Base-by-base conservation (phyloP, 2,329 filamentous ascomycete species). In the Fonsecaea erecta region DNA sequence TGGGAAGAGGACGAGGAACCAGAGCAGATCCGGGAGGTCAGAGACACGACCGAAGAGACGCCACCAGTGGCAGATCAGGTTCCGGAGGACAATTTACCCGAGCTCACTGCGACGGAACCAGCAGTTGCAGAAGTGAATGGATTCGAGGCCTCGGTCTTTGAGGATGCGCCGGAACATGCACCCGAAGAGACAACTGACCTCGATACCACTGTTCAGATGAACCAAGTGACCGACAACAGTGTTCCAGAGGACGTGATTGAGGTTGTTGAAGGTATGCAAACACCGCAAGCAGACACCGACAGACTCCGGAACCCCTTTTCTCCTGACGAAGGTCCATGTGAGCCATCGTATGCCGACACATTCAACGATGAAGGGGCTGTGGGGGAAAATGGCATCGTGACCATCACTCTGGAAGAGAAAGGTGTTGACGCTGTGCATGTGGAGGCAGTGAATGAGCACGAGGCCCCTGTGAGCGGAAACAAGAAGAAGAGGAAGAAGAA, bases 401-500 rank as follows among this genome's bases (percentile, higher is more conserved):
- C 32, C n/a, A 7, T n/a, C 14, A 18, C n/a, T 21, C 24, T 35
- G 34, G 35, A 56, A 16, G 18, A 48, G 46, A 52, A 16, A 24
- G 34, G 30, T 40, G 54, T 32, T n/a, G 48, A 46, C n/a, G 28
- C 24, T 12, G 24, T 51, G 51, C 26, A 30, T 1, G 51, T 54
- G 32, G 52, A 46, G 35, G 48, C 48, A 16, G 28, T 24, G 2
- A 34, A 30, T 18, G 58, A 40, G 14, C 18, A 30, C 4, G 55
- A 34, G n/a, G 12, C 12, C 34, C 26, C 26, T 8, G 58, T 48
- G 16, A 35, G 28, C 48, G 34, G 35, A 7, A 54, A 60, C 26
- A 64, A 64, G 58, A 54, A 53, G 48, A 46, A 24, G 37, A 48
- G n/a, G 14, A 61, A 54, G 34, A 60, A 30, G 55, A 64, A 51